Evolutionary conservation across 306 rosid genomes (phyloP).

Genomic region (Vachellia collinsii): DNA sequence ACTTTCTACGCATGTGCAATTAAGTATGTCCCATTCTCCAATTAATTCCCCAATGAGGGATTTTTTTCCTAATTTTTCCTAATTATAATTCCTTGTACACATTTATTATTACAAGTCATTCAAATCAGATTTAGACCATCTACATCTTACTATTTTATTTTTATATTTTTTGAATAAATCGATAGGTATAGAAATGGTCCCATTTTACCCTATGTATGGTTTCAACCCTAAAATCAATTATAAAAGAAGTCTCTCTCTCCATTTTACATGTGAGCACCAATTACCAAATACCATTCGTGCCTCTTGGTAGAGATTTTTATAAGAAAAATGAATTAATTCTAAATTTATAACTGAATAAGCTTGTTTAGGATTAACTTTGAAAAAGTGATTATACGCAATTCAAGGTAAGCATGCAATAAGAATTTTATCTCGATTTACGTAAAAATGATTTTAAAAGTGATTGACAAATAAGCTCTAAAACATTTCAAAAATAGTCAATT

Average conservation of each 20-base stretch:
- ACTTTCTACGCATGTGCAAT: too few species aligned
- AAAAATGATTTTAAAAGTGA: too few species aligned
- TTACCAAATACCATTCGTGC: background rate
- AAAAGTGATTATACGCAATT: too few species aligned
- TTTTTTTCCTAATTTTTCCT: too few species aligned
- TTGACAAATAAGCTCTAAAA: too few species aligned
- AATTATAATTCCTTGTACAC: background rate
- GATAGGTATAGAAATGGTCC: background rate
- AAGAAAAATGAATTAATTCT: background rate
- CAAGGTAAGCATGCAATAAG: too few species aligned
- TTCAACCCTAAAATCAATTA: background rate
- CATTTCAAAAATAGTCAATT: background rate
- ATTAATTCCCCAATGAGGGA: too few species aligned
- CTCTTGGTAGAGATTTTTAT: background rate
- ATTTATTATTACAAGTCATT: background rate
- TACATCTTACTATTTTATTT: background rate
- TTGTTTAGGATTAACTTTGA: too few species aligned
- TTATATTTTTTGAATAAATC: background rate
- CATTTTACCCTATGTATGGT: background rate
- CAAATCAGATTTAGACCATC: too few species aligned
- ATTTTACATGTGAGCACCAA: background rate
- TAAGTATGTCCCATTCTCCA: too few species aligned
- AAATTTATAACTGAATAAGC: background rate
- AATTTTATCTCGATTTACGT: too few species aligned
- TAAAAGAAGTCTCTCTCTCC: background rate